Evolutionary conservation across 2,329 filamentous ascomycete species (phyloP), one percentile per base, ranked within the genome.

Genomic region (Sporothrix brunneoviolacea): DNA sequence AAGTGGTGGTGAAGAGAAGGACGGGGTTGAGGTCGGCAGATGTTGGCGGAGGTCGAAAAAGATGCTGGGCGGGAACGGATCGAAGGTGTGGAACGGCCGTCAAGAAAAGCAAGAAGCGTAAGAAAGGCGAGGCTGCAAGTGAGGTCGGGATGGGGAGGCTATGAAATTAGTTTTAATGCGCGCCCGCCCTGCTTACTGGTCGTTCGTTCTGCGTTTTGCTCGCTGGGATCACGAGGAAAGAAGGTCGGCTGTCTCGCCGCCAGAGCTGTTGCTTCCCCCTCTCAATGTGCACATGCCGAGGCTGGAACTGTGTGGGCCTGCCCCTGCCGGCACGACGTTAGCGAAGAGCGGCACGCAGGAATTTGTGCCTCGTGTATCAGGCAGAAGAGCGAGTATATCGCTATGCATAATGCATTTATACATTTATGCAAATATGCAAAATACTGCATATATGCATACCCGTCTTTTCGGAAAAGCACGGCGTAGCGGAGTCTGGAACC

Each of bases 391-490:
- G 35, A 22, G 24, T 10, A 28, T 28, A 10, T 35, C 32, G 10
- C 10, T 35, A 13, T n/a, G 32, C 32, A 15, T 5, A 16, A 39
- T 9, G 36, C 36, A 39, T 21, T 13, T 22, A n/a, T n/a, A n/a
- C n/a, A n/a, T n/a, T n/a, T n/a, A n/a, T n/a, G n/a, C n/a, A n/a
- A n/a, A n/a, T n/a, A n/a, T n/a, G n/a, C n/a, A n/a, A n/a, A n/a
- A n/a, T n/a, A n/a, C n/a, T n/a, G n/a, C n/a, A n/a, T n/a, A n/a
- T n/a, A n/a, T n/a, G n/a, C n/a, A n/a, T n/a, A n/a, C n/a, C n/a
- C n/a, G n/a, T n/a, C n/a, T n/a, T n/a, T n/a, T 49, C 48, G 52
- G 52, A 44, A 51, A 51, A 54, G 52, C 16, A 48, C 52, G 52
- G 52, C 49, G 16, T 43, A 28, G 24, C 15, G 36, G 13, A 6